phyloP scores from a whole-genome alignment of 2,329 filamentous ascomycete species.

The Acephala macrosclerotiorum region DNA sequence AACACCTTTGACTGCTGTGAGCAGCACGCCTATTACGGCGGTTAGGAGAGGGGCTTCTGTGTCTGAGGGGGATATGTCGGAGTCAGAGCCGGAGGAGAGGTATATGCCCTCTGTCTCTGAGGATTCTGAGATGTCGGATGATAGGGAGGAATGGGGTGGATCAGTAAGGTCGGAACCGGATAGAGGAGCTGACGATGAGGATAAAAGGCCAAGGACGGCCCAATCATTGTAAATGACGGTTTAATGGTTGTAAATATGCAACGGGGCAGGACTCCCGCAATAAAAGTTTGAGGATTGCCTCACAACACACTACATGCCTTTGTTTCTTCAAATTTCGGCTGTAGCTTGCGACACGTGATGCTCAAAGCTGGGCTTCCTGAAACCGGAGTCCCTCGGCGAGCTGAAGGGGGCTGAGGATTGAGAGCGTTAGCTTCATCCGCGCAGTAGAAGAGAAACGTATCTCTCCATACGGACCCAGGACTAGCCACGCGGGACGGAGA shows the following conservation, averaged over 20 bases:
- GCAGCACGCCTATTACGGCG: conserved; percentile 35
- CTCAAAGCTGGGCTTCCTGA: too few relatives aligned
- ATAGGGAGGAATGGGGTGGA: conserved; percentile 26
- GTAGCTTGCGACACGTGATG: too few relatives aligned
- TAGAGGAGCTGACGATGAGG: conserved; percentile 1
- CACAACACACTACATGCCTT: too few relatives aligned
- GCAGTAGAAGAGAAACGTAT: too few relatives aligned
- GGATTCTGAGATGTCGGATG: conserved; percentile 33
- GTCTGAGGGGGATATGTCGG: conserved; percentile 25
- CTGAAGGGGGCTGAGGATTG: too few relatives aligned
- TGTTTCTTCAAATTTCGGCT: too few relatives aligned
- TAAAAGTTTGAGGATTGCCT: conserved; percentile 1
- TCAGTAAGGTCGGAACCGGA: conserved; percentile 19
- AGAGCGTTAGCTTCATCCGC: too few relatives aligned
- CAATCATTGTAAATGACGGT: conserved; percentile 20
- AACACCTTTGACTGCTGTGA: conserved; percentile 37
- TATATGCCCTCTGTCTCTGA: conserved; percentile 25
- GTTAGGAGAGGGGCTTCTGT: conserved; percentile 33
- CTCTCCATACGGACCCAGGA: too few relatives aligned
- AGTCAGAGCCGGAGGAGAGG: conserved; percentile 31
- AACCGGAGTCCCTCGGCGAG: too few relatives aligned
- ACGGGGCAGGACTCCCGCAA: conserved; percentile 26
- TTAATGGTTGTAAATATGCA: conserved; percentile 13
- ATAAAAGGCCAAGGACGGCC: conserved; percentile 19
- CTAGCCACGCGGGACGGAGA: too few relatives aligned